Base-by-base conservation (phyloP, 768 basidiomycete species). In the Lactarius quietus region DNA sequence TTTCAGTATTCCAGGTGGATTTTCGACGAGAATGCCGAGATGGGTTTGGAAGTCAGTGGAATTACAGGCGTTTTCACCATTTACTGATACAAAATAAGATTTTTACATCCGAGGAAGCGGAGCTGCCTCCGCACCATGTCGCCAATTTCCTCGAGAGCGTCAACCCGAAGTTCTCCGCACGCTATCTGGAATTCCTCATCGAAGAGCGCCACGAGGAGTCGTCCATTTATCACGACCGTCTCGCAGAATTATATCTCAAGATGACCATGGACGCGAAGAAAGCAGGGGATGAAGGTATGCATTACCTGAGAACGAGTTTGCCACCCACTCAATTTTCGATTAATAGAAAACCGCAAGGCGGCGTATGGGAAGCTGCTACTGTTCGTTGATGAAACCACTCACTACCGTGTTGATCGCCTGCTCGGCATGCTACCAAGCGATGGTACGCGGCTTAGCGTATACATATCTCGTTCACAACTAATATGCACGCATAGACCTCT, bases 21-120 rank as follows among this genome's bases (percentile, higher is more conserved):
- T 3, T 90, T 98, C 68, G 84, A 90, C 33, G 79, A 83, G 23
- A 84, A 95, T 70, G 77, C 80, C 0, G 80, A 85, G 28, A 86
- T 89, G 76, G 95, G 84, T 1, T 88, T 98, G 65, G 82, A 94
- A 78, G 95, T 87, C 69, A 38, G 73, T 61, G 26, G 6, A 8
- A 38, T 53, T 43, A 7, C 48, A 17, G 14, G 29, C 31, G 1
- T 29, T 43, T 52, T 23, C 28, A 3, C 6, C 26, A 10, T 7
- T 53, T 12, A 31, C 36, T 55, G 45, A 59, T 36, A 60, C 41
- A 12, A 48, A 15, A 14, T 2, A 69, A 97, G 94, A 93, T 99
- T 48, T 99, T 98, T 73, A 93, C 89, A 3, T 94, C 95, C 0
- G 96, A 98, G 72, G 95, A 98, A 64, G 90, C 90, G 8, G 94